Base-by-base conservation (phyloP, 345 rosid species). In the Populus simonii region DNA sequence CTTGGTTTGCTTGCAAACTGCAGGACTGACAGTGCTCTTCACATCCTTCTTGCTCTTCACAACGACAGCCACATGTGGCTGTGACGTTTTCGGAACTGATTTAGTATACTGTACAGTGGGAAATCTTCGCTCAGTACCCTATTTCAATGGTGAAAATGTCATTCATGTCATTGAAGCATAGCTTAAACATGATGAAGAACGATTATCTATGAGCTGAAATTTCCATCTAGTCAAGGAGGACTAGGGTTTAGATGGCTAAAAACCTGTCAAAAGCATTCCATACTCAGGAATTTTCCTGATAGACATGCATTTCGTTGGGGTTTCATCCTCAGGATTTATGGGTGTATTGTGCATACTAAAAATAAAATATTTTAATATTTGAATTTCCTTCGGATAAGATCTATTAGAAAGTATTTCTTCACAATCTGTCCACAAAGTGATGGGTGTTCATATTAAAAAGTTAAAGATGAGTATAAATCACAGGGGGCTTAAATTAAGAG, bases 281-380 rank as follows among this genome's bases (percentile, higher is more conserved):
- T 86, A 90, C 98, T 88, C 87, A 1, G 91, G 91, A 77, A 90
- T 87, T 72, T 80, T 92, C 76, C 98, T 85, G 70, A 92, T 89
- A 9, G 84, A 83, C 66, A 90, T 91, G 81, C 88, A 87, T 77
- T 83, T 89, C 49, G 90, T 84, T 3, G 83, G 81, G 13, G 90
- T 93, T 81, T 79, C 88, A 31, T 89, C 88, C 82, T 87, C 91
- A 0, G 89, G 85, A 38, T 80, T 33, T 33, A 33, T 33, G 36
- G 36, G 36, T 33, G 36, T 33, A 33, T 33, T 33, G 0, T 33
- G 36, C 36, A 33, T 33, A 5, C 36, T 33, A 33, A 33, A 33
- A 33, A 33, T 33, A 33, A 33, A 33, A 33, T 33, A 33, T 33
- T 33, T 4, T 4, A 33, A 33, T 33, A 33, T 33, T 33, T 33